Percentiles rank a stretch among this genome's conserved stretches.
phyloP scores from a whole-genome alignment of 2,329 filamentous ascomycete species.

The Akanthomyces lecanii region DNA sequence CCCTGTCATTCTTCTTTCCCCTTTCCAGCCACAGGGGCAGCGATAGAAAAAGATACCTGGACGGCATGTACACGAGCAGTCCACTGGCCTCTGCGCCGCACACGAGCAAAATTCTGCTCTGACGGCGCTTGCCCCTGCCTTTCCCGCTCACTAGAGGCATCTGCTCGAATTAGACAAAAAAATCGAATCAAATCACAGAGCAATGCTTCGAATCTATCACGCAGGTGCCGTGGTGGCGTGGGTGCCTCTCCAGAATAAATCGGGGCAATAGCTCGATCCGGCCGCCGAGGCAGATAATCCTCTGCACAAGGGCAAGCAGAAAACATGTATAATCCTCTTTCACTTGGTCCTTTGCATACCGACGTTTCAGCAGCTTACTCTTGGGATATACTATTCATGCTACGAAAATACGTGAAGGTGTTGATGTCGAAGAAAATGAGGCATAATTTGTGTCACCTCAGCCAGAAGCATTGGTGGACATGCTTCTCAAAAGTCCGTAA shows the following conservation, averaged over 20 bases:
- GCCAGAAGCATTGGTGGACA: background rate
- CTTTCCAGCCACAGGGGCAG: background rate
- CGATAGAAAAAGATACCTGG: background rate
- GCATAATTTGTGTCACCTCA: background rate
- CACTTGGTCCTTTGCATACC: background rate
- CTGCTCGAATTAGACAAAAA: background rate
- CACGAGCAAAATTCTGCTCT: no score
- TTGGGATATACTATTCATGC: background rate
- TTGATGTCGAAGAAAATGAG: background rate
- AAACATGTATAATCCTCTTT: background rate
- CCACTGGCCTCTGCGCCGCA: background rate
- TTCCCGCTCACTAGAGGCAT: no score
- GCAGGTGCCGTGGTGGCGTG: background rate
- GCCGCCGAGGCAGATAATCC: background rate
- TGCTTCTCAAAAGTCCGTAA: background rate
- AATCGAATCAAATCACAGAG: background rate
- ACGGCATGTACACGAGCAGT: background rate
- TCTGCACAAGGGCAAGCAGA: background rate
- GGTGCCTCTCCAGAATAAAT: background rate
- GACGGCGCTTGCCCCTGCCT: no score
- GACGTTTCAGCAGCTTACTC: background rate
- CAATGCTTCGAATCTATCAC: background rate
- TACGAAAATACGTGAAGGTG: background rate
- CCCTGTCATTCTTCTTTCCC: background rate
- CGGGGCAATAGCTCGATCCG: conserved; percentile 16